These are phyloP conservation scores for Dionaea muscipula DNA, from an alignment of 179 eudicot species.

Conservation along the genomic window DNA sequence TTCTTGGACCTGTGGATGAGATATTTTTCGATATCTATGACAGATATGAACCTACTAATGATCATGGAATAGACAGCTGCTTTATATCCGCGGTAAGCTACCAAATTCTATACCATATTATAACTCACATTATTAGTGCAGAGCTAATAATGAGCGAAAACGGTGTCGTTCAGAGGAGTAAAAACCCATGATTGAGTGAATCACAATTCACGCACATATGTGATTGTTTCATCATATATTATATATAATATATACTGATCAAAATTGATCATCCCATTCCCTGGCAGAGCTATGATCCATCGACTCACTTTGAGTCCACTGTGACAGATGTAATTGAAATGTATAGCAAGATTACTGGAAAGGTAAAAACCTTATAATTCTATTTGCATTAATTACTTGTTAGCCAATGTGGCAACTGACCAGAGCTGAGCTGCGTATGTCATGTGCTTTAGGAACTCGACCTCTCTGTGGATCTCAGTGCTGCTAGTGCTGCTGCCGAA, in stretches of 20 bases:
- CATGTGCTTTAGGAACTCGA: conserved; percentile 39
- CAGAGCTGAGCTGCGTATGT: not conserved
- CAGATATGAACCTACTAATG: conserved; percentile 59
- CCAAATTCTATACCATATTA: too few species aligned
- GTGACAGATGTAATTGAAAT: conserved; percentile 53
- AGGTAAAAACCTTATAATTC: conserved; percentile 14
- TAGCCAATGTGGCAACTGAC: not conserved
- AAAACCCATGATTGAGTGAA: too few species aligned
- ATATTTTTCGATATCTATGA: conserved; percentile 71
- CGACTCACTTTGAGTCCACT: conserved; percentile 88
- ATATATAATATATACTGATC: too few species aligned
- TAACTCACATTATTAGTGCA: too few species aligned
- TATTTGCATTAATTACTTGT: too few species aligned
- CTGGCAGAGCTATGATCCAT: conserved; percentile 78
- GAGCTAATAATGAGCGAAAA: too few species aligned
- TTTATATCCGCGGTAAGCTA: conserved; percentile 64
- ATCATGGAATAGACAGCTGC: conserved; percentile 39
- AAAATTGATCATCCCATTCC: too few species aligned
- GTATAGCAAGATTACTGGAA: conserved; percentile 40
- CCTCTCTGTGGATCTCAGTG: conserved; percentile 59
- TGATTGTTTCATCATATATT: too few species aligned
- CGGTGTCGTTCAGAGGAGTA: too few species aligned
- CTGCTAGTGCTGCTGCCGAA: conserved; percentile 48
- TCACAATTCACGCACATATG: too few species aligned
- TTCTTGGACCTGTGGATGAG: conserved; percentile 78